phyloP scores from a whole-genome alignment of 2,329 filamentous ascomycete species.

The Fusarium poae region DNA sequence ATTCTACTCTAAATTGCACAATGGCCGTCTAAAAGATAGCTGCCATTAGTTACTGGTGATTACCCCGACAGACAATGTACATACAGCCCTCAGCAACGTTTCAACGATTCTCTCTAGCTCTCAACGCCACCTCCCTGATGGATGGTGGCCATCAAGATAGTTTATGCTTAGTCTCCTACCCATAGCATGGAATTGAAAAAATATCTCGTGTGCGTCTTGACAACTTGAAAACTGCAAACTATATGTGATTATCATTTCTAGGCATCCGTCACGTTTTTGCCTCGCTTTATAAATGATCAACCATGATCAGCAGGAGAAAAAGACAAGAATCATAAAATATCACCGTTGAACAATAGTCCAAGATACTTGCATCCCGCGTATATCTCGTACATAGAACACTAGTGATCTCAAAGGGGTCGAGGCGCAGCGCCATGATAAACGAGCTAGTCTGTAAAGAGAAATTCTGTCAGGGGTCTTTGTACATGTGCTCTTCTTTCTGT shows the following conservation, averaged over 20 bases:
- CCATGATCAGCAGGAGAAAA: slow-evolving; percentile 32
- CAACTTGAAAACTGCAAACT: slow-evolving; percentile 7
- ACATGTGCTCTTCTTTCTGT: slow-evolving; percentile 1
- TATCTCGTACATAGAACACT: slow-evolving; percentile 31
- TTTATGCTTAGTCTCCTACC: not conserved
- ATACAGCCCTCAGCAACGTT: slow-evolving; percentile 18
- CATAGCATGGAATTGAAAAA: not conserved
- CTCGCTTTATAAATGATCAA: slow-evolving; percentile 21
- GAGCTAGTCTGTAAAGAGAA: slow-evolving; percentile 22
- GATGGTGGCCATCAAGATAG: slow-evolving; percentile 8
- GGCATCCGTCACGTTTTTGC: slow-evolving; percentile 33
- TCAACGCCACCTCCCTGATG: slow-evolving; percentile 27
- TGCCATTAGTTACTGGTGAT: too few species aligned
- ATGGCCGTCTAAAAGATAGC: not conserved
- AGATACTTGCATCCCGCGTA: slow-evolving; percentile 24
- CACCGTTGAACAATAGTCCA: slow-evolving; percentile 7
- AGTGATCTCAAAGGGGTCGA: slow-evolving; percentile 31
- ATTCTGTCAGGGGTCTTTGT: slow-evolving; percentile 2
- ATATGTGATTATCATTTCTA: slow-evolving; percentile 25
- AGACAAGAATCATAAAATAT: not conserved
- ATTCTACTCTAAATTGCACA: not conserved
- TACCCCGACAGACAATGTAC: not conserved
- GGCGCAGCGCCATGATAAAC: slow-evolving; percentile 18
- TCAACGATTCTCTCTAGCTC: slow-evolving; percentile 25
- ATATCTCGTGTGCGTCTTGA: not conserved